Evolutionary conservation across 371 early-diverging fungal species (phyloP), one percentile per base, ranked within the genome.

Genomic region (Rhizomucor pusillus): DNA sequence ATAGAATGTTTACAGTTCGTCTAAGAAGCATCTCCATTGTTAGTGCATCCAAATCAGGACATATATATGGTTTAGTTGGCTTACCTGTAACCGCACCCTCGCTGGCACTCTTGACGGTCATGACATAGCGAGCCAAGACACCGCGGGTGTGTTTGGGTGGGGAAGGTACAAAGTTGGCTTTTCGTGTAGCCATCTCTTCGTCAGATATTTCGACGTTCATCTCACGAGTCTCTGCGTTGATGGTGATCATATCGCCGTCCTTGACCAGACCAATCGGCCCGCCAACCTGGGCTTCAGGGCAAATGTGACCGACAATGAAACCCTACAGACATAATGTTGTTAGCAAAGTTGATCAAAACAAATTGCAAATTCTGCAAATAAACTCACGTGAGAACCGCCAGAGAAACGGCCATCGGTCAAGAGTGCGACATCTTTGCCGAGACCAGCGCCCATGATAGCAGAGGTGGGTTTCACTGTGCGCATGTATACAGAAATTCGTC

Each of bases 391-490:
- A 65, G 89, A 88, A 18, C 93, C 98, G 56, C 98, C 98, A 41
- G 94, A 94, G 88, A 98, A 98, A 47, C 97, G 89, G 39, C 97
- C 98, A 60, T 98, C 98, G 11, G 98, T 98, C 50, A 98, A 68
- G 51, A 98, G 78, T 2, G 97, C 97, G 43, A 97, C 96, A 68
- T 95, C 91, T 48, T 96, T 86, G 61, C 98, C 97, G 43, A 98
- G 84, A 9, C 98, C 98, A 20, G 98, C 98, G 33, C 98, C 98
- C 95, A 98, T 98, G 64, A 98, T 93, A 19, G 95, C 96, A 64
- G 87, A 84, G 14, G 95, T 91, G 14, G 98, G 98, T 19, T 94
- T 95, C 65, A 97, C 77, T 82, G 56, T 49, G 53, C 2, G 20
- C 36, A 43, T 9, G 16, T 10, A 43, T 39, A n/a, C 9, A 37